phyloP scores from a whole-genome alignment of 1,284 basidiomycete genomes.

The Microbotryum lychnidis-dioicae region DNA sequence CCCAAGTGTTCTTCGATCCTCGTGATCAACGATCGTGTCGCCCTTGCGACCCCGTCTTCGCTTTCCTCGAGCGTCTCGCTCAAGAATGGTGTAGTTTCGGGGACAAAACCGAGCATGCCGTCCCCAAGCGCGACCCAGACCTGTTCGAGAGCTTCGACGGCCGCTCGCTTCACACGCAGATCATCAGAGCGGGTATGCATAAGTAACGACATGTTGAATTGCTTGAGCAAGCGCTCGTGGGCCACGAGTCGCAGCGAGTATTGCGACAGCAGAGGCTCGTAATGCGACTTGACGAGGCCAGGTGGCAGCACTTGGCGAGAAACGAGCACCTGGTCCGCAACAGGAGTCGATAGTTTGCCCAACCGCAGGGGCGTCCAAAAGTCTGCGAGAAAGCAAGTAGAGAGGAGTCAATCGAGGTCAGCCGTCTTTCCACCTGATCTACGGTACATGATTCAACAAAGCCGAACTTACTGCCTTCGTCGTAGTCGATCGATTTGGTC shows the following conservation, averaged over 20 bases:
- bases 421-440: background rate
- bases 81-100: conserved; percentile 72
- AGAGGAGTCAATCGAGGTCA: conserved; percentile 5
- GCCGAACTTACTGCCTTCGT: conserved; percentile 62
- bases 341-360: conserved; percentile 51
- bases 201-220: conserved; percentile 72
- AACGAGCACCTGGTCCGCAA: conserved; percentile 56
- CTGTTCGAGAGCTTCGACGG: conserved; percentile 58
- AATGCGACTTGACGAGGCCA: conserved; percentile 8
- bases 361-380: conserved; percentile 84
- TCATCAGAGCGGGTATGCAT: conserved; percentile 80
- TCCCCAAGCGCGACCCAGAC: conserved; percentile 64
- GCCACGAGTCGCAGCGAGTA: conserved; percentile 44
- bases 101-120: conserved; percentile 57
- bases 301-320: conserved; percentile 42
- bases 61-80: conserved; percentile 73
- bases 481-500: conserved; percentile 61
- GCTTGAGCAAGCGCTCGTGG: conserved; percentile 56
- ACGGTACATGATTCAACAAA: background rate
- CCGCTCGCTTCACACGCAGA: conserved; percentile 55
- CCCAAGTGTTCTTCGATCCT: conserved; percentile 34
- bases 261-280: conserved; percentile 35
- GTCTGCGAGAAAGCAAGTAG: conserved; percentile 43
- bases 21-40: conserved; percentile 45
- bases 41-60: conserved; percentile 63